Evolutionary conservation across 306 rosid genomes (phyloP).

Genomic region (barrel medic (Medicago truncatula)): MtrunA17r5.0-ANR NC_053042.1:17889501-17890000

Average conservation of each 20-base stretch:
- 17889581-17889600: neutral
- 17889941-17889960: conserved; percentile 52
- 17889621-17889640: conserved; percentile 36
- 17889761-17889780: conserved; percentile 48
- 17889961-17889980: conserved; percentile 50
- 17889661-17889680: conserved; percentile 43
- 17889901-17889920: conserved; percentile 55
- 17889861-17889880: conserved; percentile 40
- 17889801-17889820: conserved; percentile 38
- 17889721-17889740: conserved; percentile 16
- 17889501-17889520: no score
- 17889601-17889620: neutral
- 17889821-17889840: conserved; percentile 49
- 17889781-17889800: conserved; percentile 46
- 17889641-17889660: conserved; percentile 43
- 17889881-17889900: conserved; percentile 57
- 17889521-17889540: no score
- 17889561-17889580: neutral
- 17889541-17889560: no score
- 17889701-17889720: conserved; percentile 37
- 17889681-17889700: conserved; percentile 35
- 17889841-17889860: conserved; percentile 51
- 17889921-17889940: conserved; percentile 60
- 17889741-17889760: conserved; percentile 36
- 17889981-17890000: conserved; percentile 55